phyloP scores from a whole-genome alignment of 1,139 yeast genomes.

The Candida sp. region DNA sequence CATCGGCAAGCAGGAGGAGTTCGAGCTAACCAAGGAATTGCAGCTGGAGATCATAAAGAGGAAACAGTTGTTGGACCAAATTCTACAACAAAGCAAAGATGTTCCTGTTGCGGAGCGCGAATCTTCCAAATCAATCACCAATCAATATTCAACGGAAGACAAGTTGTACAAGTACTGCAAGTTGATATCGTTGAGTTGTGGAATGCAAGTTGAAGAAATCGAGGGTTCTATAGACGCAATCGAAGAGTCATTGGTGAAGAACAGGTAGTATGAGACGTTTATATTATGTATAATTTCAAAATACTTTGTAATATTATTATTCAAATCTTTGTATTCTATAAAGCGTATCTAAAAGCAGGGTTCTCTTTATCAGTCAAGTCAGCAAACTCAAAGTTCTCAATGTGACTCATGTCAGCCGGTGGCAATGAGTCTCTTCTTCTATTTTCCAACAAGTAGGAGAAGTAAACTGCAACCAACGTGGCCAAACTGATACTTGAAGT shows the following conservation, averaged over 20 bases:
- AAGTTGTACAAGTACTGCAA: constrained; percentile 46
- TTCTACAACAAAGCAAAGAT: constrained; percentile 12
- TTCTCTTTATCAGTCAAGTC: constrained; percentile 74
- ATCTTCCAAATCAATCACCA: neutral
- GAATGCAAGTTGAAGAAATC: constrained; percentile 46
- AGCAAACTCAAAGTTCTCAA: constrained; percentile 56
- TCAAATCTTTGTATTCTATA: neutral
- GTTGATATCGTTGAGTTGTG: constrained; percentile 48
- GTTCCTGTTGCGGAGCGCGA: constrained; percentile 21
- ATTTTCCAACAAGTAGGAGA: constrained; percentile 34
- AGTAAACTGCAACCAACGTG: constrained; percentile 24
- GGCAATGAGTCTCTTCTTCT: constrained; percentile 25
- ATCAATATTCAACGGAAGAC: constrained; percentile 19
- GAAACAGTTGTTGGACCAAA: constrained; percentile 18
- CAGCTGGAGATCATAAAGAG: constrained; percentile 26
- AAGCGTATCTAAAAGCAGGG: constrained; percentile 37
- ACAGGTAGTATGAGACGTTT: neutral
- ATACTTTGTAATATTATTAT: neutral
- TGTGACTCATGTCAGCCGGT: constrained; percentile 19
- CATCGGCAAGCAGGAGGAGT: constrained; percentile 1
- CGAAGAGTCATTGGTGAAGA: constrained; percentile 33
- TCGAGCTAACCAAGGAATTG: constrained; percentile 7
- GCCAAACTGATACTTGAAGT: constrained; percentile 29
- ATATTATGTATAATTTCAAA: neutral
- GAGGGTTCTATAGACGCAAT: constrained; percentile 47